phyloP scores from a whole-genome alignment of 768 basidiomycete genomes.

The Candolleomyces aberdarensis region DNA sequence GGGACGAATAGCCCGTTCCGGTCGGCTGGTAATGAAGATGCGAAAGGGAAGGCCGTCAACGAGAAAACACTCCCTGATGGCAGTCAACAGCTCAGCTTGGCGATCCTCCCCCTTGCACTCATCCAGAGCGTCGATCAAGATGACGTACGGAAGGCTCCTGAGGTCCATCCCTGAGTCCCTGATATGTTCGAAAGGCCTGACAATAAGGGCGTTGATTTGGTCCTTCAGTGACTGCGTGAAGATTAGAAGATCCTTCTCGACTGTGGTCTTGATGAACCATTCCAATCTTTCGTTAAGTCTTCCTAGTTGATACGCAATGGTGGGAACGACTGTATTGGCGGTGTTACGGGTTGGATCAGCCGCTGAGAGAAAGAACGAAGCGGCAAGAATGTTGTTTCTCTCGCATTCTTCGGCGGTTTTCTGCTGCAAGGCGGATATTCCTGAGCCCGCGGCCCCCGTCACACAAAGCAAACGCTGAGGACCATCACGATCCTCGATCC shows the following conservation, averaged over 20 bases:
- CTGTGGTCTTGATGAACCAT: not conserved
- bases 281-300: not conserved
- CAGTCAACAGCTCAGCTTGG: not conserved
- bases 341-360: not conserved
- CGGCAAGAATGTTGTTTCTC: not conserved
- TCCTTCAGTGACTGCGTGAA: not conserved
- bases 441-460: conserved; percentile 3
- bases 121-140: conserved; percentile 4
- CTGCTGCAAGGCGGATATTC: not conserved
- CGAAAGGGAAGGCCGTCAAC: not conserved
- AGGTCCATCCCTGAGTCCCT: not conserved
- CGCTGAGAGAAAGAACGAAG: not conserved
- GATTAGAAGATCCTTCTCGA: not conserved
- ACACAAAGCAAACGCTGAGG: not conserved
- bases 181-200: not conserved
- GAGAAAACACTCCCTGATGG: not conserved
- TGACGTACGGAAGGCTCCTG: not conserved
- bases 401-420: not conserved
- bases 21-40: not conserved
- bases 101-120: not conserved
- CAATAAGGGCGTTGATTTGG: not conserved
- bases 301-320: conserved; percentile 3
- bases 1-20: not conserved
- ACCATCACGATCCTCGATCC: too few species aligned
- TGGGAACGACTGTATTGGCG: not conserved